Evolutionary conservation across 2,329 filamentous ascomycete species (phyloP).

Genomic region (Blumeria graminis): DNA sequence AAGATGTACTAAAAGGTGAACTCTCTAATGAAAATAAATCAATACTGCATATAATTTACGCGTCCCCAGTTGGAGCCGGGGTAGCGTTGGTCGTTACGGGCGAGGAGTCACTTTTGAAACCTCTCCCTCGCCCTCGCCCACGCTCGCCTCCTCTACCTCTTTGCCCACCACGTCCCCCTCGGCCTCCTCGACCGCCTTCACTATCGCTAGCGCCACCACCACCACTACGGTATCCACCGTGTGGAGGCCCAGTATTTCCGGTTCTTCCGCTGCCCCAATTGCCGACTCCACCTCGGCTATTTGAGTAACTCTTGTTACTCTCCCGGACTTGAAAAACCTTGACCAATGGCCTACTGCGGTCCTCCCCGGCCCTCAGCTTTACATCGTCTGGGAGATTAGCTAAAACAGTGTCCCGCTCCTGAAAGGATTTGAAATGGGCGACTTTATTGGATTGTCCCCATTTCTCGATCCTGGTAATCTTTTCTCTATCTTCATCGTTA

Average conservation of each 20-base stretch:
- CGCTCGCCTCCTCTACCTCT: constrained; percentile 29
- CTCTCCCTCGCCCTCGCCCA: constrained; percentile 30
- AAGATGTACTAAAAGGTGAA: too few species aligned
- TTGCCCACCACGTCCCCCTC: constrained; percentile 31
- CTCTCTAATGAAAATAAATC: too few species aligned
- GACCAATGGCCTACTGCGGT: constrained; percentile 56
- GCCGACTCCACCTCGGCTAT: constrained; percentile 38
- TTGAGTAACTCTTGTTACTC: constrained; percentile 26
- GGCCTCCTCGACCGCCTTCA: constrained; percentile 29
- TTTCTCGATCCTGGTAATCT: constrained; percentile 59
- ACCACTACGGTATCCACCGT: constrained; percentile 65
- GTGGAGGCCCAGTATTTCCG: constrained; percentile 25
- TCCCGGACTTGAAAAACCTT: constrained; percentile 66
- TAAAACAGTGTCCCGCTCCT: constrained; percentile 63
- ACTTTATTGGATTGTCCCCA: constrained; percentile 62
- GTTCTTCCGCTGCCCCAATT: constrained; percentile 45
- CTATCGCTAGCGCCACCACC: constrained; percentile 62
- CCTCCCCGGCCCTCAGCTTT: constrained; percentile 44
- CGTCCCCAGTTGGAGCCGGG: too few species aligned
- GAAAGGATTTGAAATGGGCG: constrained; percentile 55
- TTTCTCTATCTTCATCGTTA: constrained; percentile 55
- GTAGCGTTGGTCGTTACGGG: too few species aligned
- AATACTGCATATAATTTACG: too few species aligned
- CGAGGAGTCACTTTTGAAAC: constrained; percentile 23
- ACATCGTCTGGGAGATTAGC: constrained; percentile 49